Evolutionary conservation across 371 early-diverging fungal genomes (phyloP), one percentile per base, ranked within the genome.

Genomic region (Hamiltosporidium tvaerminnensis): DNA sequence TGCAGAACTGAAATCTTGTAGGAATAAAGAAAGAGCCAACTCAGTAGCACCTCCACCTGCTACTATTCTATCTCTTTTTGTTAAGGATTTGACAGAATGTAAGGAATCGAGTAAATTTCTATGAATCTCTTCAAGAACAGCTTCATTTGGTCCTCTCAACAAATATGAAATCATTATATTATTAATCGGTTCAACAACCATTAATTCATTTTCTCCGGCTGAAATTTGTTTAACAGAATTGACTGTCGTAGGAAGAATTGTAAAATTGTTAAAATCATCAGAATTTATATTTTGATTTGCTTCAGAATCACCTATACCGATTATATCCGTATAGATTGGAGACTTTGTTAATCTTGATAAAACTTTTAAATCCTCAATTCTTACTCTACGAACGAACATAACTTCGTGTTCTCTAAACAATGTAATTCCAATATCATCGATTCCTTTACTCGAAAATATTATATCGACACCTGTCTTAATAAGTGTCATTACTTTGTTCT

Each of bases 11-110:
- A 91, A 91, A 77, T 91, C 90, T 80, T 96, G 96, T 59, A 99
- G 84, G 77, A 90, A 90, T 71, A 94, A 88, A 72, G 87, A 87
- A 38, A 99, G 81, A 7, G 96, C 96, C 30, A 88, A 82, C 78
- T 99, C 98, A 47, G 96, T 93, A 12, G 96, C 89, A 61, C 99
- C 99, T 65, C 98, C 98, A 72, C 97, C 97, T 47, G 97, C 95
- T 30, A 97, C 94, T 44, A 96, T 90, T 36, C 85, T 84, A 69
- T 90, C 88, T 66, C 87, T 87, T 79, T 99, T 96, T 54, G 96
- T 79, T 4, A 96, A 94, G 55, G 96, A 82, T 84, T 96, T 96
- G 61, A 97, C 88, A 36, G 91, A 91, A 70, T 91, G 91, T 63
- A 99, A 78, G 35, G 88, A 83, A 81, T 99, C 99, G 75, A 96